Conservation (phyloP, 345 rosid genomes). For the Limnanthes douglasii region DNA sequence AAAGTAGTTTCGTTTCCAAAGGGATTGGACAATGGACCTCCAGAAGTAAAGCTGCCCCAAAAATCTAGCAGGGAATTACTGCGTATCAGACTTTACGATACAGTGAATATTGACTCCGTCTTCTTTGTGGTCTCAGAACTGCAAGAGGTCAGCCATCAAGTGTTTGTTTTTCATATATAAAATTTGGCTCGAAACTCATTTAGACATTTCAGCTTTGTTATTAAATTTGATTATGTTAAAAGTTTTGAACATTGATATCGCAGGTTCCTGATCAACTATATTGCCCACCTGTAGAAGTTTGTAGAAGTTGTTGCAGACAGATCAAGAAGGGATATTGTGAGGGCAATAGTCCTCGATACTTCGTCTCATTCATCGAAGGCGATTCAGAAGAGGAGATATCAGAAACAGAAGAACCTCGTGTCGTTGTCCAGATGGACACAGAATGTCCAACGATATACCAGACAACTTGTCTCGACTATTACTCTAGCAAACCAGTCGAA, state of each 20-base stretch:
- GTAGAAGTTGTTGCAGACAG: conserved; percentile 52
- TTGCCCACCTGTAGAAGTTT: conserved; percentile 53
- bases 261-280: conserved; percentile 58
- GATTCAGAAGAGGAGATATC: conserved; percentile 18
- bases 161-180: not conserved
- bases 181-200: not conserved
- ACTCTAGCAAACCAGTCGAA: conserved; percentile 52
- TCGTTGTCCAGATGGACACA: conserved; percentile 90
- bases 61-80: conserved; percentile 50
- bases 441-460: conserved; percentile 69
- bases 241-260: no score
- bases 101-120: conserved; percentile 35
- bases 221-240: no score
- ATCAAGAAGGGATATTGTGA: conserved; percentile 44
- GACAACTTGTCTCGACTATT: conserved; percentile 69
- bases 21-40: conserved; percentile 25
- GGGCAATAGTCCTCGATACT: conserved; percentile 45
- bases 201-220: not conserved
- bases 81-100: conserved; percentile 76
- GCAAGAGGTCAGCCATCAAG: conserved; percentile 41
- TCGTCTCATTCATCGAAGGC: conserved; percentile 30
- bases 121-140: conserved; percentile 82
- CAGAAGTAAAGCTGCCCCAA: conserved; percentile 41
- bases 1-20: conserved; percentile 26
- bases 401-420: conserved; percentile 27